Conservation (phyloP, 495 filamentous ascomycete genomes). For the Cenococcum geophilum region DNA sequence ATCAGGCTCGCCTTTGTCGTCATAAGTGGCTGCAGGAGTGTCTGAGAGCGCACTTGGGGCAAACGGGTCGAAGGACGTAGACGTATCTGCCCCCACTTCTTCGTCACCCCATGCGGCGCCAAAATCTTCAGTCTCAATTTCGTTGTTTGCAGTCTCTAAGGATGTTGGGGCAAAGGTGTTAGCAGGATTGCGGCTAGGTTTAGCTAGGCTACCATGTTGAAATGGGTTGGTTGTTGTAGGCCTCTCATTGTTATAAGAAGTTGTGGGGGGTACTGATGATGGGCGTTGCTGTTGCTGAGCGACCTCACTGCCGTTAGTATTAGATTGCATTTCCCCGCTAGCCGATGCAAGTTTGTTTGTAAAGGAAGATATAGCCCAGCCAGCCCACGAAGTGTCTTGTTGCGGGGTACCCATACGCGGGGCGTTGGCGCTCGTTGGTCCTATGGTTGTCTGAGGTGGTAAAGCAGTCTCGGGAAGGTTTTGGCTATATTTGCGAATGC, state of each 20-base stretch:
- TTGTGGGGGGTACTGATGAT: constrained; percentile 30
- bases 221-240: not conserved
- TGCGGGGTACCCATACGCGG: constrained; percentile 74
- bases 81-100: constrained; percentile 39
- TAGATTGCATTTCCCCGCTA: constrained; percentile 72
- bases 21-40: constrained; percentile 50
- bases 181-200: constrained; percentile 48
- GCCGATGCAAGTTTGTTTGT: constrained; percentile 85
- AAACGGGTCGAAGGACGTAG: constrained; percentile 14
- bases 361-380: constrained; percentile 98
- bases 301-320: constrained; percentile 34
- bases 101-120: constrained; percentile 43
- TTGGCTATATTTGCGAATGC: constrained; percentile 67
- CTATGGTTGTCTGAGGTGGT: constrained; percentile 41
- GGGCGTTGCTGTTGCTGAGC: constrained; percentile 22
- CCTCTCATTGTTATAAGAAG: constrained; percentile 2
- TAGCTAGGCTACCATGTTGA: constrained; percentile 20
- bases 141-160: constrained; percentile 26
- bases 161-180: constrained; percentile 33
- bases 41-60: constrained; percentile 34
- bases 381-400: constrained; percentile 73
- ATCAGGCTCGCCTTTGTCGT: constrained; percentile 81
- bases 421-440: constrained; percentile 34
- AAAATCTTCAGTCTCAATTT: constrained; percentile 51
- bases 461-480: constrained; percentile 76